phyloP scores from a whole-genome alignment of 2,329 filamentous ascomycete genomes.

The Berkeleyomyces basicola region DNA sequence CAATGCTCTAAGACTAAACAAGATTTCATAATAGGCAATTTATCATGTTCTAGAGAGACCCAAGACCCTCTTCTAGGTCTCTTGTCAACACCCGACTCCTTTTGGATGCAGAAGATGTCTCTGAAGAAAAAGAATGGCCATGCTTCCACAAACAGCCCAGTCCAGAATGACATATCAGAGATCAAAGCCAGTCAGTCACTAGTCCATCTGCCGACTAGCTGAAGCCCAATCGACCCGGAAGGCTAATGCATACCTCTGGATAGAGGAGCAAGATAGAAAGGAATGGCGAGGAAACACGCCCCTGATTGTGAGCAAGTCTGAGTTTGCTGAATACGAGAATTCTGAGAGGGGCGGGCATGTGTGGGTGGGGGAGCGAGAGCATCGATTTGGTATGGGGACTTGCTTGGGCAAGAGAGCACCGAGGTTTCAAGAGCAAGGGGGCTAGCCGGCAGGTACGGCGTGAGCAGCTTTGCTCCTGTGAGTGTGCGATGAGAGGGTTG shows the following conservation, averaged over 20 bases:
- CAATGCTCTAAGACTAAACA: not conserved
- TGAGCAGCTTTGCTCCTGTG: not conserved
- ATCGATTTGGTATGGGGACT: not conserved
- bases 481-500: not conserved
- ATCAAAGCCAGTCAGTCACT: not conserved
- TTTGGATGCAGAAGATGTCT: not conserved
- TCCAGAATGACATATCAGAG: not conserved
- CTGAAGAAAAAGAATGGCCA: not conserved
- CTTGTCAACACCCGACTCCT: not conserved
- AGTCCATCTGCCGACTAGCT: not conserved
- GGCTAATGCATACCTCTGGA: not conserved
- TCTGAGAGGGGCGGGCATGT: not conserved
- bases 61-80: not conserved
- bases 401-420: not conserved
- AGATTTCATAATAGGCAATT: not conserved
- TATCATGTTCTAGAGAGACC: not conserved
- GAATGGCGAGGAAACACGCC: not conserved
- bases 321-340: slow-evolving; percentile 8
- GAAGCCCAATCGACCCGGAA: not conserved
- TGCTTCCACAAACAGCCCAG: too few species aligned
- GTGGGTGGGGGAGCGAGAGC: not conserved
- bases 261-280: not conserved
- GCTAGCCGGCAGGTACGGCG: not conserved
- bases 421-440: not conserved
- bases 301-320: slow-evolving; percentile 1